These are phyloP conservation scores for Rosa persica DNA, from an alignment of 306 rosid genomes.

Conservation along the genomic window DNA sequence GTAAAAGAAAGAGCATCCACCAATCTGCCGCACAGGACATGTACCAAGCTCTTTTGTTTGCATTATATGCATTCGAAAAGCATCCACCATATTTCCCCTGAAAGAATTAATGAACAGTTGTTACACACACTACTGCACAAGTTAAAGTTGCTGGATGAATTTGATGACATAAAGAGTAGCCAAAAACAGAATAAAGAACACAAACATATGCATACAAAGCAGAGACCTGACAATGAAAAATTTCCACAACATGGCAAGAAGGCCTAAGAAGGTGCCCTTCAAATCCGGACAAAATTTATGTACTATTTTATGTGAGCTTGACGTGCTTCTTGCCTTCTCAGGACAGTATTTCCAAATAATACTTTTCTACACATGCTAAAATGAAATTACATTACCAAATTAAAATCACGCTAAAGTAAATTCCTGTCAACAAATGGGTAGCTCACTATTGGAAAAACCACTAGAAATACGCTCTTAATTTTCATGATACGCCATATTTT, in stretches of 20 bases:
- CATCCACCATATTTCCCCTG: conserved; percentile 99
- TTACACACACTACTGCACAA: conserved; percentile 8
- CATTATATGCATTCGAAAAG: conserved; percentile 91
- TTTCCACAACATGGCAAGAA: not conserved
- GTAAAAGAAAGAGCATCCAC: conserved; percentile 95
- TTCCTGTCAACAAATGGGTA: not conserved
- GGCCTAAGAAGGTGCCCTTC: not conserved
- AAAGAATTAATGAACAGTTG: conserved; percentile 12
- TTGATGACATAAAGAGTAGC: conserved; percentile 1
- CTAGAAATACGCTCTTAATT: not conserved
- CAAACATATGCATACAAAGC: not conserved
- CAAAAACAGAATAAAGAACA: conserved; percentile 2
- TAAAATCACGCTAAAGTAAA: not conserved
- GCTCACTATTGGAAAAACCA: not conserved
- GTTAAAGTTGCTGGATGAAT: not conserved
- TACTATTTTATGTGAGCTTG: not conserved
- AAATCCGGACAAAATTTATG: not conserved
- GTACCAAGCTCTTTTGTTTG: conserved; percentile 98
- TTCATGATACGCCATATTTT: not conserved
- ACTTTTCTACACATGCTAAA: not conserved
- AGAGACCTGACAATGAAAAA: not conserved
- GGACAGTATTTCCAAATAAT: not conserved
- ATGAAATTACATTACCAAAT: too few species aligned
- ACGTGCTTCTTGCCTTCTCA: not conserved
- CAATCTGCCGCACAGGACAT: conserved; percentile 97